Evolutionary conservation across 768 basidiomycete species (phyloP).

Genomic region (Steccherinum ochraceum): DNA sequence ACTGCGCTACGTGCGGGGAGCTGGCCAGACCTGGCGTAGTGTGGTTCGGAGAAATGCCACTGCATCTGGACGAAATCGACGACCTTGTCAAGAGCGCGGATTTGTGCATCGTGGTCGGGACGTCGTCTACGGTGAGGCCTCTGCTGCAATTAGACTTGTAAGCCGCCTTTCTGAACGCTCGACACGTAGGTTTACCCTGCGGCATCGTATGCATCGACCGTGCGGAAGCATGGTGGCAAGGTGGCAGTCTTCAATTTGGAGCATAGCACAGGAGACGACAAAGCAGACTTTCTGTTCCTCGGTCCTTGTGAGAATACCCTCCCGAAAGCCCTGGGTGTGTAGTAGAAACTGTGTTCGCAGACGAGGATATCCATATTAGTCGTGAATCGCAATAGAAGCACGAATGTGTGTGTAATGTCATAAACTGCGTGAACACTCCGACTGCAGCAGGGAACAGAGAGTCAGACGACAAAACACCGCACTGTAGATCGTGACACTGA

Average conservation of each 20-base stretch:
- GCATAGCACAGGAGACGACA: conserved; percentile 24
- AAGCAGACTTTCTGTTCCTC: conserved; percentile 43
- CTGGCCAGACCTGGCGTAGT: conserved; percentile 34
- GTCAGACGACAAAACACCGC: no score
- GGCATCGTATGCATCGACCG: conserved; percentile 18
- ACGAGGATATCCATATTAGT: no score
- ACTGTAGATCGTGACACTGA: no score
- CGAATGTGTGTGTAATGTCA: no score
- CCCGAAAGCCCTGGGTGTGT: conserved; percentile 22
- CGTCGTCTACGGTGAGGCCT: conserved; percentile 29
- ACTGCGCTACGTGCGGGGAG: conserved; percentile 24
- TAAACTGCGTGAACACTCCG: no score
- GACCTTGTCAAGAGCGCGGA: conserved; percentile 23
- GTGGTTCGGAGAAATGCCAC: conserved; percentile 34
- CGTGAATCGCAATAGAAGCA: no score
- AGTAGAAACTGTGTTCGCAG: no score
- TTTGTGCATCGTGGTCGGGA: conserved; percentile 33
- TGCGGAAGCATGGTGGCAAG: conserved; percentile 24
- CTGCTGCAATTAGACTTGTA: no score
- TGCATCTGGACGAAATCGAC: conserved; percentile 23
- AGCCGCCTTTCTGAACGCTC: no score
- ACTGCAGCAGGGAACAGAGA: no score
- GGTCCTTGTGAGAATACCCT: conserved; percentile 43
- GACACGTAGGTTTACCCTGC: conserved; percentile 33
- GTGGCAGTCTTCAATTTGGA: conserved; percentile 31